Evolutionary conservation across 2,329 filamentous ascomycete genomes (phyloP).

Genomic region (Proliferodiscus dingleyae): DNA sequence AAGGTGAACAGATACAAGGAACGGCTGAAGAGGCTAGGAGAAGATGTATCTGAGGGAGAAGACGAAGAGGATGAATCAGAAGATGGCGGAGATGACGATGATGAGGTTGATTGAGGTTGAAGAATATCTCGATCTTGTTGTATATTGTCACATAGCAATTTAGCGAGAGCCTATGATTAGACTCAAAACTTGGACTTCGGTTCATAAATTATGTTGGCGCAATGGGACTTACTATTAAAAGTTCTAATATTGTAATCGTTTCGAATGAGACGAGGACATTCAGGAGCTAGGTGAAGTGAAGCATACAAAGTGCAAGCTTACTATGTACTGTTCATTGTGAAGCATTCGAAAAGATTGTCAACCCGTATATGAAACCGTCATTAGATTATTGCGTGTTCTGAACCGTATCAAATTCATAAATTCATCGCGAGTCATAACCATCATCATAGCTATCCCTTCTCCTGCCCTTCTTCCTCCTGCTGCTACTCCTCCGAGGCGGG

Average conservation of each 20-base stretch:
- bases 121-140: neutral
- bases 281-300: too few relatives aligned
- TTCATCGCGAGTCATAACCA: slow-evolving; percentile 3
- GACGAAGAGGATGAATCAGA: slow-evolving; percentile 58
- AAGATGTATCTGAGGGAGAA: slow-evolving; percentile 72
- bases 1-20: slow-evolving; percentile 69
- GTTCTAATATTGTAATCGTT: too few relatives aligned
- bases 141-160: slow-evolving; percentile 8
- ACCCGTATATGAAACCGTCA: too few relatives aligned
- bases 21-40: slow-evolving; percentile 52
- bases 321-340: too few relatives aligned
- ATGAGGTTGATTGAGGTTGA: slow-evolving; percentile 12
- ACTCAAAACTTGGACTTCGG: too few relatives aligned
- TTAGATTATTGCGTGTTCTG: neutral
- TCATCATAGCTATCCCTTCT: slow-evolving; percentile 3
- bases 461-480: neutral
- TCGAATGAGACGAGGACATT: too few relatives aligned
- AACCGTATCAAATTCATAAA: neutral
- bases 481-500: slow-evolving; percentile 3
- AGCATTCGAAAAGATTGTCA: too few relatives aligned
- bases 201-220: too few relatives aligned
- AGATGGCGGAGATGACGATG: slow-evolving; percentile 32
- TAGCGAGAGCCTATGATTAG: neutral
- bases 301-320: too few relatives aligned
- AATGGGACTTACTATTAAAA: too few relatives aligned